Percentiles rank a stretch among this genome's conserved stretches.
These are phyloP conservation scores for Salix suchowensis DNA, from an alignment of 345 rosid genomes.

Conservation along the genomic window DNA sequence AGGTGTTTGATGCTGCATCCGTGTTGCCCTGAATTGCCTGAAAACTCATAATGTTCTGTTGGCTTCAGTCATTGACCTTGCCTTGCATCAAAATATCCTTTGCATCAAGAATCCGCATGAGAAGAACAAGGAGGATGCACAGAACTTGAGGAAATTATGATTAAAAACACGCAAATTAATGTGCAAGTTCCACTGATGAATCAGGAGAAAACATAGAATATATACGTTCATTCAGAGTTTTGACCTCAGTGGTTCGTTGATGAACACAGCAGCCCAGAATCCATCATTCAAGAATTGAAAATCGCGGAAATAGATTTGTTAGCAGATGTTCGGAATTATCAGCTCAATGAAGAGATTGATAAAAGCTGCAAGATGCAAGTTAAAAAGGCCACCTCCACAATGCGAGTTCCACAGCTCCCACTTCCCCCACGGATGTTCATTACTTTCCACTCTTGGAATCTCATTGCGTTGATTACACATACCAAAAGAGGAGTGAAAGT, in stretches of 20 bases:
- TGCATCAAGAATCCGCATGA: constrained; percentile 67
- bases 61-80: neutral
- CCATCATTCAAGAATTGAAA: neutral
- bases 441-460: constrained; percentile 58
- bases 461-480: too few species aligned
- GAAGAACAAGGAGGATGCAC: neutral
- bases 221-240: neutral
- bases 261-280: neutral
- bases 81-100: constrained; percentile 43
- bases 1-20: neutral
- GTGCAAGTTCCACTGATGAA: neutral
- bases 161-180: neutral
- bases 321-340: neutral
- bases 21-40: neutral
- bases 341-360: neutral
- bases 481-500: neutral
- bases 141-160: neutral
- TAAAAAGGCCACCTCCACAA: constrained; percentile 56
- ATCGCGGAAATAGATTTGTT: neutral
- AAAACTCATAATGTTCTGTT: neutral
- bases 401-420: constrained; percentile 82
- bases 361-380: neutral
- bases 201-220: neutral
- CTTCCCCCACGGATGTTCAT: constrained; percentile 78
- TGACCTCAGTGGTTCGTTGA: neutral